Percentiles rank a stretch among this genome's conserved stretches.
Conservation (phyloP, 2,329 filamentous ascomycete species). For the Iodosphaeria phyllophila region DNA sequence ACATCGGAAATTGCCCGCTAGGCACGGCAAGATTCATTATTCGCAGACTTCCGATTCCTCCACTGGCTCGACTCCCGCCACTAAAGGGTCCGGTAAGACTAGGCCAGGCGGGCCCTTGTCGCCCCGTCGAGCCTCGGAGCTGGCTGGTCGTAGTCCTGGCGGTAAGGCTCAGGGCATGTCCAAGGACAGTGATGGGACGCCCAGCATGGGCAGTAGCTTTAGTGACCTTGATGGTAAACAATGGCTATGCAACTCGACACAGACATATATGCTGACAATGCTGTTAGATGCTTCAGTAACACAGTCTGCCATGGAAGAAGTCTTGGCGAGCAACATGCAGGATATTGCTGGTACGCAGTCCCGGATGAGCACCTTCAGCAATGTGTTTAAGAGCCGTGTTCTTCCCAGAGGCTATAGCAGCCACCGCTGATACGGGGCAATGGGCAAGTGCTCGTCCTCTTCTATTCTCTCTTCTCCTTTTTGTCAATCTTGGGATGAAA, state of each 20-base stretch:
- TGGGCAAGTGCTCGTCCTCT: background rate
- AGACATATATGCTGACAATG: too few relatives aligned
- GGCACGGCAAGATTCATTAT: conserved; percentile 18
- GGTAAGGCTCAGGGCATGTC: conserved; percentile 29
- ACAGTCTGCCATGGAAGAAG: conserved; percentile 64
- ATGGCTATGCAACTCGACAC: conserved; percentile 2
- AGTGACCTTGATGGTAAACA: conserved; percentile 60
- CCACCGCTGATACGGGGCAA: too few relatives aligned
- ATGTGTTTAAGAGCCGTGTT: conserved; percentile 45
- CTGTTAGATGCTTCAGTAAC: conserved; percentile 58
- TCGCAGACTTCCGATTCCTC: conserved; percentile 48
- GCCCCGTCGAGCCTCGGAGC: conserved; percentile 38
- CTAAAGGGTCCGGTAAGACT: conserved; percentile 14
- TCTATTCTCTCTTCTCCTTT: background rate
- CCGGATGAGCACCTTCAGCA: conserved; percentile 50
- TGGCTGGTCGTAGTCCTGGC: conserved; percentile 33
- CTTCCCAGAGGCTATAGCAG: conserved; percentile 14
- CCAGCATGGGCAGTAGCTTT: conserved; percentile 72
- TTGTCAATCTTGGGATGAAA: too few relatives aligned
- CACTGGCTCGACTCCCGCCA: conserved; percentile 26
- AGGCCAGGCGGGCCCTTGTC: conserved; percentile 27
- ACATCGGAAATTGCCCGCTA: too few relatives aligned
- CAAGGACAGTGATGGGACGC: conserved; percentile 52
- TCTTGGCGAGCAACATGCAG: conserved; percentile 53
- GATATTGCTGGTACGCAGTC: conserved; percentile 35